These are phyloP conservation scores for Plasmodium coatneyi DNA, from an alignment of 169 alveolate species.

Conservation along the genomic window DNA sequence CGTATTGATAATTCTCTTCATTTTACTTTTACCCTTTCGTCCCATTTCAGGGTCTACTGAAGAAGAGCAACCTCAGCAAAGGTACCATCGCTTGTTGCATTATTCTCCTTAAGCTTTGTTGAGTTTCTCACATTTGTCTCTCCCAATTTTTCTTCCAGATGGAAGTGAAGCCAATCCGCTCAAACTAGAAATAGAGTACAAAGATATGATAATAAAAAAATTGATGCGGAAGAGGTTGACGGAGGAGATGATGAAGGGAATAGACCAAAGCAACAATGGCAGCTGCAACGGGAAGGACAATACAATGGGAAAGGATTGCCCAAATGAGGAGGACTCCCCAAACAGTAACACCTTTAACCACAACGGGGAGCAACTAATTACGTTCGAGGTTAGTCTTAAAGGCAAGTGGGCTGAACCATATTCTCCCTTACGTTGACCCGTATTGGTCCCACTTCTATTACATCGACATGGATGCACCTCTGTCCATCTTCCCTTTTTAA, in stretches of 20 bases:
- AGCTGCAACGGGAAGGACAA: neutral
- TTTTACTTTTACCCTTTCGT: neutral
- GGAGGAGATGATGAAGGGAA: neutral
- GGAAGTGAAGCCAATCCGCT: neutral
- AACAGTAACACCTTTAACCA: neutral
- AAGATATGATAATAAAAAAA: slow-evolving; percentile 67
- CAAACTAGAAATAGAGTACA: slow-evolving; percentile 62
- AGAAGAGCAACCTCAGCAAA: neutral
- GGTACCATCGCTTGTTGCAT: neutral
- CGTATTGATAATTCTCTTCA: neutral
- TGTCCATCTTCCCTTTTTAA: neutral
- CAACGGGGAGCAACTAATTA: slow-evolving; percentile 5
- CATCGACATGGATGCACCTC: neutral
- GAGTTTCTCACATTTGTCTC: neutral
- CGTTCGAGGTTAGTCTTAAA: neutral
- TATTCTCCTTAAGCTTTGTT: neutral
- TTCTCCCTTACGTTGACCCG: neutral
- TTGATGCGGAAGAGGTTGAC: slow-evolving; percentile 6
- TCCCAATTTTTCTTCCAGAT: slow-evolving; percentile 1
- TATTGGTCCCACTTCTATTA: neutral
- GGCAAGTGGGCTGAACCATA: neutral
- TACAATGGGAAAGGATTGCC: neutral
- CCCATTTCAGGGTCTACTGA: neutral
- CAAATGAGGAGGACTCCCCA: neutral
- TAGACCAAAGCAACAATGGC: neutral